phyloP scores from a whole-genome alignment of 2,329 filamentous ascomycete genomes.

The Apiospora aurea region DNA sequence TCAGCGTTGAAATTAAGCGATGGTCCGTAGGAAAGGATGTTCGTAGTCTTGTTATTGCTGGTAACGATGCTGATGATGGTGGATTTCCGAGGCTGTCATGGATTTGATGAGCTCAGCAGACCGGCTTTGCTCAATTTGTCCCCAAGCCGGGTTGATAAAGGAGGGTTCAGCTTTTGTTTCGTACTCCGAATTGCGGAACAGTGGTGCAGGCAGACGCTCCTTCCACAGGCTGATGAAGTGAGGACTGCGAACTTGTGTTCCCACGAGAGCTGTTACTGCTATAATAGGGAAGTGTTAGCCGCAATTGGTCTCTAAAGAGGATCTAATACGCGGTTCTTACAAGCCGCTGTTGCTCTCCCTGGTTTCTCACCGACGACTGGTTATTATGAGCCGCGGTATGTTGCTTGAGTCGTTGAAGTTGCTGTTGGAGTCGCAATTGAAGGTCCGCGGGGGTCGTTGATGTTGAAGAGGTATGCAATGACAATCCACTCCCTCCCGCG shows the following conservation, averaged over 20 bases:
- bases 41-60: not conserved
- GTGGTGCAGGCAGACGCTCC: not conserved
- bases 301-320: not conserved
- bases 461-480: not conserved
- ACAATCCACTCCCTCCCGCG: not conserved
- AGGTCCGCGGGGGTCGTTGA: not conserved
- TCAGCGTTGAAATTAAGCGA: not conserved
- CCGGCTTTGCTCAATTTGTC: not conserved
- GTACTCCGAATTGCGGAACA: not conserved
- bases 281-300: not conserved
- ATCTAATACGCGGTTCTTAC: not conserved
- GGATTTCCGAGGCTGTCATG: not conserved
- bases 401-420: constrained; percentile 14
- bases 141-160: not conserved
- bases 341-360: not conserved
- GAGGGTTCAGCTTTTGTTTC: not conserved
- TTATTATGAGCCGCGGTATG: not conserved
- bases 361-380: not conserved
- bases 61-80: not conserved
- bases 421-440: constrained; percentile 1
- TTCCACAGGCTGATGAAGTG: not conserved
- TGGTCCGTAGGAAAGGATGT: not conserved
- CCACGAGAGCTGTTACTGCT: not conserved
- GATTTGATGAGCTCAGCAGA: not conserved
- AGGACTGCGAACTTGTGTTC: not conserved